These are phyloP conservation scores for Linnemannia schmuckeri DNA, from an alignment of 192 early-diverging fungal species.

Conservation along the genomic window DNA sequence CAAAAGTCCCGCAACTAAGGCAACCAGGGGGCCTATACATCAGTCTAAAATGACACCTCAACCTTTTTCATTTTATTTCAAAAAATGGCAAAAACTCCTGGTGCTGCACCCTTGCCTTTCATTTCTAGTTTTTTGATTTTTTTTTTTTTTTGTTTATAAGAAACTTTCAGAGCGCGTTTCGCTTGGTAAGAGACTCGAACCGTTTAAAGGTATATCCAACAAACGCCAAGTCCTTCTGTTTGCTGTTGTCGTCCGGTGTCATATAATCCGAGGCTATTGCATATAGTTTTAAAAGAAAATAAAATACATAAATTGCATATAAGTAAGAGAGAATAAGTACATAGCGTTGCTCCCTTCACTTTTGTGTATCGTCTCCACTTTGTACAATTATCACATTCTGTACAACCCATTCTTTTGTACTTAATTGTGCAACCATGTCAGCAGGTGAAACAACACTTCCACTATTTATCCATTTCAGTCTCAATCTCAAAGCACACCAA, in stretches of 20 bases:
- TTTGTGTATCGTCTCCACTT: neutral
- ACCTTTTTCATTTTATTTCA: neutral
- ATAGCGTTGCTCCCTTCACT: neutral
- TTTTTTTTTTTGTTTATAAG: neutral
- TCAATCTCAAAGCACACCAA: neutral
- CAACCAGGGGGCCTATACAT: too few relatives aligned
- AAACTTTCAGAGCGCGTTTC: constrained; percentile 60
- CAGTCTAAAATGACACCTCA: too few relatives aligned
- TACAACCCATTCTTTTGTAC: neutral
- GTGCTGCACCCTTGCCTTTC: too few relatives aligned
- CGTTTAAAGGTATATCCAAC: constrained; percentile 99
- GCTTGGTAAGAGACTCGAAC: constrained; percentile 85
- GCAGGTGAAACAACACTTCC: neutral
- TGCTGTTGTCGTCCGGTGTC: constrained; percentile 48
- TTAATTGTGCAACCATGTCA: neutral
- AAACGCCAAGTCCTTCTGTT: constrained; percentile 96
- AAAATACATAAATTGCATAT: neutral
- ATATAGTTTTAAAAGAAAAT: neutral
- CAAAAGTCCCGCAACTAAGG: too few relatives aligned
- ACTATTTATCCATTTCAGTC: neutral
- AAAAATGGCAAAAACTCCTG: neutral
- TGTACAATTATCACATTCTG: neutral
- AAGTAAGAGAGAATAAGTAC: neutral
- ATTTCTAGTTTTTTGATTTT: too few relatives aligned
- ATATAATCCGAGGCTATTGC: constrained; percentile 17